A percentile compares a stretch with the other conserved stretches of the same genome.
Conservation (phyloP, 805 yeast genomes). For the Hanseniaspora vineae region DNA sequence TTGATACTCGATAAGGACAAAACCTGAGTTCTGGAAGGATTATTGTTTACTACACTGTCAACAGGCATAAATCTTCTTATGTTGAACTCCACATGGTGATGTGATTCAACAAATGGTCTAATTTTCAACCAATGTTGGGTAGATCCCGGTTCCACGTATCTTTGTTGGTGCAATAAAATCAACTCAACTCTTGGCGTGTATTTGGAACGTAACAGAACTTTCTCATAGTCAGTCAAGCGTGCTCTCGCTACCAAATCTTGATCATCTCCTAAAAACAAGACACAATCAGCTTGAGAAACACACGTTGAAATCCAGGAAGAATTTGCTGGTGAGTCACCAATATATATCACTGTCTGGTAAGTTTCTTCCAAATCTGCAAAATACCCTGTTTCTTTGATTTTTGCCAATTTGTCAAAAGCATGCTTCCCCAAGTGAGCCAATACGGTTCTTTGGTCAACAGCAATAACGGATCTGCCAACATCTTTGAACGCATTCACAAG, state of each 20-base stretch:
- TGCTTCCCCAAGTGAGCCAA: conserved; percentile 74
- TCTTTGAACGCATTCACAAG: conserved; percentile 58
- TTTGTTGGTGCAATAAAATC: conserved; percentile 71
- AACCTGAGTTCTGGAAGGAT: neutral
- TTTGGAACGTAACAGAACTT: conserved; percentile 55
- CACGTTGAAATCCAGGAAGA: conserved; percentile 90
- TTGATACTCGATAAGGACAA: conserved; percentile 3
- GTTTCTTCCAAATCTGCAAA: conserved; percentile 85
- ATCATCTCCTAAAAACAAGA: conserved; percentile 81
- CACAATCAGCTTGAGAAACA: conserved; percentile 89
- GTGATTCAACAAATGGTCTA: conserved; percentile 83
- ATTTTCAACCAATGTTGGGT: conserved; percentile 76
- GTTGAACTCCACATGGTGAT: conserved; percentile 74
- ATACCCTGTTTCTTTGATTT: conserved; percentile 75
- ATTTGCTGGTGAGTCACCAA: conserved; percentile 72
- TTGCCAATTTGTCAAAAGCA: conserved; percentile 83
- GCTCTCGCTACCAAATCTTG: conserved; percentile 10
- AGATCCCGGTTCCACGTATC: conserved; percentile 71
- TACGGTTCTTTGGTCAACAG: conserved; percentile 74
- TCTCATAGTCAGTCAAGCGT: conserved; percentile 76
- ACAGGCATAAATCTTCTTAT: neutral
- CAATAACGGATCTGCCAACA: conserved; percentile 61
- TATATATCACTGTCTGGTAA: conserved; percentile 77
- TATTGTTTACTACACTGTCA: neutral
- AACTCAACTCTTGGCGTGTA: conserved; percentile 83